A percentile compares a stretch with the other conserved stretches of the same genome.
Evolutionary conservation across 768 basidiomycete genomes (phyloP).

Genomic region (Auricularia sp.): DNA sequence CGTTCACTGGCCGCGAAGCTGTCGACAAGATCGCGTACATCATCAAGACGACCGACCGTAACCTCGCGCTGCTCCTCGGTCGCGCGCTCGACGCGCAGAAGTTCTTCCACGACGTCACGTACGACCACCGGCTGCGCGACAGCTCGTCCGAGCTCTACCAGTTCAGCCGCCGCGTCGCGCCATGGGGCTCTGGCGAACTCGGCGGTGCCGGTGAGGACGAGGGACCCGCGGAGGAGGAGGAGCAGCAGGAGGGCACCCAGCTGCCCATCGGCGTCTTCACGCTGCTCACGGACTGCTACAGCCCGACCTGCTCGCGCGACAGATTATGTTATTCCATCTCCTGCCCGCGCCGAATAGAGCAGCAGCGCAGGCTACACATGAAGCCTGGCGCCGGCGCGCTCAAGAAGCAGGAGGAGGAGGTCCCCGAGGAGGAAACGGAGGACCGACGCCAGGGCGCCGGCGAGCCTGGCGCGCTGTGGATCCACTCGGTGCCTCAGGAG

Average conservation of each 20-base stretch:
- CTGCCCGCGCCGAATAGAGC: constrained; percentile 87
- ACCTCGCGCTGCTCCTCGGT: constrained; percentile 89
- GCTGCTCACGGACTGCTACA: constrained; percentile 93
- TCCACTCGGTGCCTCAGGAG: constrained; percentile 91
- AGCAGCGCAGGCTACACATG: constrained; percentile 82
- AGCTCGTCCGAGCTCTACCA: constrained; percentile 85
- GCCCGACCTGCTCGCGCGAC: constrained; percentile 91
- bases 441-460: constrained; percentile 22
- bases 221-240: constrained; percentile 45
- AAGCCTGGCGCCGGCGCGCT: constrained; percentile 38
- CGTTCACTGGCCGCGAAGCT: constrained; percentile 94
- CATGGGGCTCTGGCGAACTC: constrained; percentile 74
- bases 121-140: constrained; percentile 91
- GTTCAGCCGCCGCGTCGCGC: constrained; percentile 74
- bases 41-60: constrained; percentile 96
- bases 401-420: not conserved
- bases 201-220: constrained; percentile 28
- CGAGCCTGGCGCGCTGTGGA: constrained; percentile 84
- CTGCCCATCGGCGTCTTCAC: constrained; percentile 94
- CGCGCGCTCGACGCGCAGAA: constrained; percentile 95
- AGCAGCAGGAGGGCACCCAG: constrained; percentile 18
- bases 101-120: constrained; percentile 98
- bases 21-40: constrained; percentile 97
- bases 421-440: constrained; percentile 2
- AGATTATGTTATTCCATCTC: constrained; percentile 96